Evolutionary conservation across 2,329 filamentous ascomycete species (phyloP), one percentile per base, ranked within the genome.

Genomic region (Teratosphaeria pseudoeucalypti): DNA sequence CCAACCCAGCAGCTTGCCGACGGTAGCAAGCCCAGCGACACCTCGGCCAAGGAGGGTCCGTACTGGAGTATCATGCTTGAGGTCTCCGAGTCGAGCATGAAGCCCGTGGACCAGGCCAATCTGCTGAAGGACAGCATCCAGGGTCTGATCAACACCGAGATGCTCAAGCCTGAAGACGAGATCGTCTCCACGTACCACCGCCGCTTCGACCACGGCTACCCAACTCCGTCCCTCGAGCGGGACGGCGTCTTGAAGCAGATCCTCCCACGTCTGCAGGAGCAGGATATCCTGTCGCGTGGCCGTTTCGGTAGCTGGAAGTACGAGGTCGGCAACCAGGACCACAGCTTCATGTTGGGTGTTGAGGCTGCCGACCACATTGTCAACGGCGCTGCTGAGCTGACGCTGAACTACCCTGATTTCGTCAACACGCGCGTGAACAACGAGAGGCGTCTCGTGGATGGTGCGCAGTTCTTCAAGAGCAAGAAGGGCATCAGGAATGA

Each of bases 41-140:
- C 80, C 56, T 85, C 89, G 71, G 78, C 90, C 62, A 83, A 94
- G 81, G 84, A 88, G 71, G 94, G 94, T 37, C 94, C 94, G 52
- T 99, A 99, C 85, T 99, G 94, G 94, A 97, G 92, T 65, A 95
- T 99, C 81, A 99, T 99, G 94, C 80, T 99, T 68, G 94, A 99
- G 78, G 88, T 99, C 62, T 97, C 94, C 34, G 90, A 99, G 78
- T 97, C 92, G 34, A 85, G 84, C 71, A 85, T 95, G 87, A 99
- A 99, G 84, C 90, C 91, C 47, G 92, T 97, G 34, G 86, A 97
- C 76, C 80, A 88, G 69, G 85, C 85, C 69, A 96, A 87, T 75
- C 78, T 99, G 64, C 82, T 99, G 70, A 84, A 83, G 75, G 92
- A 99, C 72, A 94, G 85, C 71, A 97, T 99, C 74, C 89, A 95